These are phyloP conservation scores for Sanghuangporus sanghuang DNA, from an alignment of 1,284 basidiomycete genomes.

Conservation along the genomic window DNA sequence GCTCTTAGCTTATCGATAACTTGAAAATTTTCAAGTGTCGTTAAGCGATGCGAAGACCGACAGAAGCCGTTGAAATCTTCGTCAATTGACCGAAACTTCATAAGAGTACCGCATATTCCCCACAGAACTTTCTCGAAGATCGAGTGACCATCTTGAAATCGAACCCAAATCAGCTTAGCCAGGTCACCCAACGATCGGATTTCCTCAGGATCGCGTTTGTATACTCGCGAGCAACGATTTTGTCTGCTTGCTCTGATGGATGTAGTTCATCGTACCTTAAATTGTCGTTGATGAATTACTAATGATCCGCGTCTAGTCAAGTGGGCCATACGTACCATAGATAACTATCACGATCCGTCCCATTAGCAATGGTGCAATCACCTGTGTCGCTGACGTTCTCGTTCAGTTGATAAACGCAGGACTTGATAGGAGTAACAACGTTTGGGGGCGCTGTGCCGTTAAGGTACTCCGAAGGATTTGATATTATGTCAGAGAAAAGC, in stretches of 20 bases:
- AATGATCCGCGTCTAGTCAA: neutral
- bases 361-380: constrained; percentile 25
- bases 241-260: constrained; percentile 30
- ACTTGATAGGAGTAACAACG: constrained; percentile 26
- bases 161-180: constrained; percentile 25
- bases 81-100: no score
- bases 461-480: constrained; percentile 28
- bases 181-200: constrained; percentile 25
- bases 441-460: constrained; percentile 32
- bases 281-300: neutral
- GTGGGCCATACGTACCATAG: constrained; percentile 23
- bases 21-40: no score
- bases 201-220: constrained; percentile 24
- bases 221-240: constrained; percentile 29
- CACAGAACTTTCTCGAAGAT: neutral
- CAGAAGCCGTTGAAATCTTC: no score
- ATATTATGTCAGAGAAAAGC: constrained; percentile 31
- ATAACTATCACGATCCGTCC: constrained; percentile 28
- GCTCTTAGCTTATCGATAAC: no score
- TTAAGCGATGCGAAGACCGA: no score
- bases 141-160: neutral
- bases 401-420: constrained; percentile 26
- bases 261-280: constrained; percentile 25
- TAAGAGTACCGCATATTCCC: no score
- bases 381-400: constrained; percentile 18